Conservation (phyloP, 2,329 filamentous ascomycete species). For the Uncinocarpus reesii region DNA sequence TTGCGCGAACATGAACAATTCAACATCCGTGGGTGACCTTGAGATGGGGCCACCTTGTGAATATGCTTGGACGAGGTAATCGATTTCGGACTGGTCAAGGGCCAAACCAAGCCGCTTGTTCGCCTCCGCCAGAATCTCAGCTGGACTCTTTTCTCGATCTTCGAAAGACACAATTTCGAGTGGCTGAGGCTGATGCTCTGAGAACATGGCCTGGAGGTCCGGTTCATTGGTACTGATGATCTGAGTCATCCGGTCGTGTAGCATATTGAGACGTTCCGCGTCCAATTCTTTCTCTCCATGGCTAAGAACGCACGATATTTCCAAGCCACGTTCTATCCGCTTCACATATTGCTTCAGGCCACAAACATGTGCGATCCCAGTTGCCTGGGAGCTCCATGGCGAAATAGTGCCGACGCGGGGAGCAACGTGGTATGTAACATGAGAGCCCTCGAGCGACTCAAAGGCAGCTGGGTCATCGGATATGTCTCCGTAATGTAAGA, state of each 20-base stretch:
- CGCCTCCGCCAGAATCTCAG: conserved; percentile 65
- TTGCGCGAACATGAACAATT: conserved; percentile 98
- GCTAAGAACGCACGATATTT: conserved; percentile 54
- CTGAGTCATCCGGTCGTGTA: conserved; percentile 96
- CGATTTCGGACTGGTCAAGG: conserved; percentile 78
- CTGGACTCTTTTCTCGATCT: conserved; percentile 52
- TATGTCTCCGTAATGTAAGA: conserved; percentile 52
- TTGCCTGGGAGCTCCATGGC: conserved; percentile 95
- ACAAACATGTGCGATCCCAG: conserved; percentile 85
- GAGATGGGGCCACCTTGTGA: conserved; percentile 50
- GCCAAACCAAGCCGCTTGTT: conserved; percentile 78
- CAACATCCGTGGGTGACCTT: conserved; percentile 69
- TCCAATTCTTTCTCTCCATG: conserved; percentile 48
- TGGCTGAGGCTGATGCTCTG: conserved; percentile 53
- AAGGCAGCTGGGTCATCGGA: conserved; percentile 37
- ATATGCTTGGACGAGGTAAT: conserved; percentile 84
- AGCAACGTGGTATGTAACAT: conserved; percentile 58
- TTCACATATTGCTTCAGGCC: conserved; percentile 61
- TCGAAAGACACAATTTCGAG: conserved; percentile 69
- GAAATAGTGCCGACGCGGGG: conserved; percentile 76
- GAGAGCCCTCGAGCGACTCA: conserved; percentile 41
- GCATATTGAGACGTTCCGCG: conserved; percentile 51
- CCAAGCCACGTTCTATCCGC: conserved; percentile 78
- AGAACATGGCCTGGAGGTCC: conserved; percentile 66
- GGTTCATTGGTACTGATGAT: conserved; percentile 58